Conservation (phyloP, 257 asterid species). For the Lavandula angustifolia region DNA sequence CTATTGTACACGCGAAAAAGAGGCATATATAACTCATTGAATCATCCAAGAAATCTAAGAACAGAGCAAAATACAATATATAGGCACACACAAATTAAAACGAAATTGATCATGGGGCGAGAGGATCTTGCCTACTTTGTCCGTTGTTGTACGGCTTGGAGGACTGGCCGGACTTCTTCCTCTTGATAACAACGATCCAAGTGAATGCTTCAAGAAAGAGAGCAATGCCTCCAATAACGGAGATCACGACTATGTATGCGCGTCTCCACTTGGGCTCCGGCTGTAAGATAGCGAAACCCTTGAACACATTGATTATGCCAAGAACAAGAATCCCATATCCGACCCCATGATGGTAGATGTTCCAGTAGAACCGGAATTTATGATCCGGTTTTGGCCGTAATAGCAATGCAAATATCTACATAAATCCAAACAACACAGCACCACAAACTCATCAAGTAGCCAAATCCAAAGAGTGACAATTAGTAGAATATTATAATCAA, state of each 20-base stretch:
- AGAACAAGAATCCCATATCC: constrained; percentile 65
- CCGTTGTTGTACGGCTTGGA: constrained; percentile 55
- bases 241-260: constrained; percentile 51
- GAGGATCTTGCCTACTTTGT: constrained; percentile 41
- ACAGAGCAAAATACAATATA: background rate
- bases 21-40: background rate
- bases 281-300: constrained; percentile 63
- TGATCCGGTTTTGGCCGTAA: constrained; percentile 81
- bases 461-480: background rate
- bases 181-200: constrained; percentile 65
- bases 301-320: constrained; percentile 74
- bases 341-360: constrained; percentile 67
- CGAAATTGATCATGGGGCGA: constrained; percentile 31
- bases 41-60: background rate
- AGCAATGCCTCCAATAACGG: constrained; percentile 56
- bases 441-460: background rate
- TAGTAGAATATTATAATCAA: constrained; percentile 4
- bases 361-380: constrained; percentile 82
- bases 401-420: constrained; percentile 66
- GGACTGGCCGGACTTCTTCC: constrained; percentile 49
- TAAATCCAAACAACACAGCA: constrained; percentile 24
- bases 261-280: constrained; percentile 67
- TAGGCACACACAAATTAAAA: background rate
- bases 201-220: constrained; percentile 59
- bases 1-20: constrained; percentile 26